These are phyloP conservation scores for Populus trichocarpa DNA, from an alignment of 441 rosid species.

Conservation along the genomic window DNA sequence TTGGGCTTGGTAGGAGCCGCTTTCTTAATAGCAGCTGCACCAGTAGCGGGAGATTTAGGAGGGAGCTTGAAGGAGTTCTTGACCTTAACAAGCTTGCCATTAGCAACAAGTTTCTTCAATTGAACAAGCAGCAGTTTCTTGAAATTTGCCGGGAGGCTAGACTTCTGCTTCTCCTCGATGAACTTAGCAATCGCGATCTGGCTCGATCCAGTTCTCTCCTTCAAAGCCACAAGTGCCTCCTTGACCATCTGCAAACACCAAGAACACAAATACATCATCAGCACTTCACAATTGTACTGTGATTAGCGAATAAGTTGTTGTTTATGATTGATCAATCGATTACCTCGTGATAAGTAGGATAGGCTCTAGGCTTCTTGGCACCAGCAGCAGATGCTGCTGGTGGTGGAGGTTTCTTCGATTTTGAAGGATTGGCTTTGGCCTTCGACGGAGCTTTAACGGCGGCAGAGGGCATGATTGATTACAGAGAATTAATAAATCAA, in stretches of 20 bases:
- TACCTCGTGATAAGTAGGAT: slow-evolving; percentile 10
- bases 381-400: background rate
- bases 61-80: slow-evolving; percentile 23
- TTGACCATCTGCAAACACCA: slow-evolving; percentile 7
- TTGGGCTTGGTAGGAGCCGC: slow-evolving; percentile 14
- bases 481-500: background rate
- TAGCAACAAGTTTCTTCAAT: slow-evolving; percentile 16
- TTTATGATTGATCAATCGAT: background rate
- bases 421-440: slow-evolving; percentile 3
- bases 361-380: slow-evolving; percentile 19
- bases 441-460: background rate
- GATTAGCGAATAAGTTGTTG: background rate
- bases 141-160: slow-evolving; percentile 6
- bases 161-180: slow-evolving; percentile 16
- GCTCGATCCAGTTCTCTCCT: slow-evolving; percentile 18
- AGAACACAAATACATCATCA: background rate
- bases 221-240: slow-evolving; percentile 13
- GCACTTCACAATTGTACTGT: background rate
- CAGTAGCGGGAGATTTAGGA: slow-evolving; percentile 1
- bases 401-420: slow-evolving; percentile 11
- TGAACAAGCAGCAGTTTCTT: slow-evolving; percentile 16
- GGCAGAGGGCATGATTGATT: background rate
- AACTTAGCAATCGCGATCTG: slow-evolving; percentile 17
- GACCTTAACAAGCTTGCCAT: slow-evolving; percentile 16
- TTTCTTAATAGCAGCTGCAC: slow-evolving; percentile 24